Evolutionary conservation across 495 filamentous ascomycete species (phyloP), one percentile per base, ranked within the genome.

Genomic region (Ramalina intermedia): DNA sequence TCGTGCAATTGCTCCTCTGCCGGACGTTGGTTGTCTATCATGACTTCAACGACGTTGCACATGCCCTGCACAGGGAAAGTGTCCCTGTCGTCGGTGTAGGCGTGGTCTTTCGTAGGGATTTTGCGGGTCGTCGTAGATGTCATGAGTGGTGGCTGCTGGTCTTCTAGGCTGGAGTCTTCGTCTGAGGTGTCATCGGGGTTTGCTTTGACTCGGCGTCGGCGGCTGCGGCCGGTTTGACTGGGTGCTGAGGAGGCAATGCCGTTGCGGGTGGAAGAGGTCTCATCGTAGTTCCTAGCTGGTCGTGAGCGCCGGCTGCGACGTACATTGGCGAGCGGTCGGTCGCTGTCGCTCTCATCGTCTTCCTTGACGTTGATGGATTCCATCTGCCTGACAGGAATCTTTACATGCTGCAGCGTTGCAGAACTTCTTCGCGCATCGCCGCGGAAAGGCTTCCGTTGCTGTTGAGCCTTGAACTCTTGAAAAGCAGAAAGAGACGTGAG

Each of bases 21-120:
- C 17, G 82, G 83, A 39, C 87, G 78, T 55, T 84, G 76, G 61
- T 93, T 90, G 58, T 94, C 88, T 45, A 95, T 82, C 17, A 77
- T 69, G 40, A 95, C 72, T 40, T 78, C 75, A n/a, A 95, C 86
- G 33, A 77, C 66, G 21, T 87, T 71, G 62, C 88, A 95, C 71
- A 87, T 70, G 1, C 87, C 85, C 41, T 91, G 87, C 14, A 81
- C 63, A 33, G 12, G 29, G 49, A 71, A 67, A 2, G 58, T 54
- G 21, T 58, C 56, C 3, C 35, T 20, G n/a, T 49, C 48, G 29
- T 48, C 38, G n/a, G 38, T 45, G 16, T 43, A n/a, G 29, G 38
- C 9, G n/a, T 43, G 33, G 18, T 8, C 27, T 11, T 29, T n/a
- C 6, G 17, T 23, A 6, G 27, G 11, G 43, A 33, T 23, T 20